phyloP scores from a whole-genome alignment of 805 yeast genomes.

The Candida stauntonica region DNA sequence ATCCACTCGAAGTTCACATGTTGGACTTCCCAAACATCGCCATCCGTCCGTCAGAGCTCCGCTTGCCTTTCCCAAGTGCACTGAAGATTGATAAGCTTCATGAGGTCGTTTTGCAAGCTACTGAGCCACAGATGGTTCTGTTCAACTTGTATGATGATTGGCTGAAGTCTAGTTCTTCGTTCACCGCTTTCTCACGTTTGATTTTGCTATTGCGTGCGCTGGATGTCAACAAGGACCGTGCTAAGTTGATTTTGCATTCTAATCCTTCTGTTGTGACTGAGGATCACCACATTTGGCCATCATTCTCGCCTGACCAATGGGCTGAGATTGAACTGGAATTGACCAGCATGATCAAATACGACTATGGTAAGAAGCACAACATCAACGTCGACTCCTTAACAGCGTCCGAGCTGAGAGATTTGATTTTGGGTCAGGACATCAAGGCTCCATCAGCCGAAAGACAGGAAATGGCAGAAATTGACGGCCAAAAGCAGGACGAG shows the following conservation, averaged over 20 bases:
- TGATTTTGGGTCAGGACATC: constrained; percentile 91
- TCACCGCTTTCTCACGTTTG: constrained; percentile 90
- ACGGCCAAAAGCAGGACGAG: constrained; percentile 39
- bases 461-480: constrained; percentile 78
- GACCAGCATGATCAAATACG: constrained; percentile 81
- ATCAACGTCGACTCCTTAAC: constrained; percentile 85
- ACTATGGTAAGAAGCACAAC: constrained; percentile 79
- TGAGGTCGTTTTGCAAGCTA: constrained; percentile 77
- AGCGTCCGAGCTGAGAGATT: constrained; percentile 88
- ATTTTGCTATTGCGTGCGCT: constrained; percentile 79
- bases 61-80: constrained; percentile 85
- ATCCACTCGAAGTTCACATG: constrained; percentile 96
- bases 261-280: constrained; percentile 65
- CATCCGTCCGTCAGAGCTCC: constrained; percentile 83
- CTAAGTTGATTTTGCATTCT: constrained; percentile 72
- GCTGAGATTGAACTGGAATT: constrained; percentile 79
- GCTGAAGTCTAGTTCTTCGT: constrained; percentile 76
- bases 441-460: constrained; percentile 84
- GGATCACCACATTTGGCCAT: constrained; percentile 91
- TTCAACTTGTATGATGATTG: constrained; percentile 94
- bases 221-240: constrained; percentile 69
- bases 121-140: constrained; percentile 88
- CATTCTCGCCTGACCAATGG: constrained; percentile 88
- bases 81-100: constrained; percentile 75
- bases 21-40: constrained; percentile 91